Evolutionary conservation across 345 rosid genomes (phyloP).

Genomic region (Citrus maxima): DNA sequence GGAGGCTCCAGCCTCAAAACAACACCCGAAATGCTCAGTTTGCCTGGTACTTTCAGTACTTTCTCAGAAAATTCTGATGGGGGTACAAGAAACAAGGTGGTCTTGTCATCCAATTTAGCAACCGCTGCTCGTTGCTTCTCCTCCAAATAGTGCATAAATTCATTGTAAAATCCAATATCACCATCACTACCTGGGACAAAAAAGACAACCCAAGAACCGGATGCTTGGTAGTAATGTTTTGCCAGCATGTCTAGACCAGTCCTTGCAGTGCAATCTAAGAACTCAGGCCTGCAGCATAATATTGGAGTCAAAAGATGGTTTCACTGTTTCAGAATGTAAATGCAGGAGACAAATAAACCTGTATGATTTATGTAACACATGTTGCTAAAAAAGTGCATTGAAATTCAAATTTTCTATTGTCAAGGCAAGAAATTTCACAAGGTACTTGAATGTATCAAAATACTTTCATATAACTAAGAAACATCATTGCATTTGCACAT

Average conservation of each 20-base stretch:
- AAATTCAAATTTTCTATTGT: not conserved
- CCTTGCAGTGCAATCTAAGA: conserved; percentile 94
- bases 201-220: conserved; percentile 91
- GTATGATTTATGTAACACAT: not conserved
- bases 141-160: conserved; percentile 87
- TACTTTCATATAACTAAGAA: not conserved
- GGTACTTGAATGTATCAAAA: not conserved
- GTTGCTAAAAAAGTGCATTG: not conserved
- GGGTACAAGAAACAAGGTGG: conserved; percentile 92
- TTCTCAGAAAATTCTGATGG: conserved; percentile 94
- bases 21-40: conserved; percentile 92
- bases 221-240: conserved; percentile 91
- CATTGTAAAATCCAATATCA: conserved; percentile 80
- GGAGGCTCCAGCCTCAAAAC: conserved; percentile 63
- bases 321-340: not conserved
- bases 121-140: conserved; percentile 98
- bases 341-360: not conserved
- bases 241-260: conserved; percentile 94
- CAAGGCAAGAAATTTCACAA: not conserved
- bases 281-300: conserved; percentile 70
- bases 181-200: conserved; percentile 88
- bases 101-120: conserved; percentile 82
- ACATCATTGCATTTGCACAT: not conserved
- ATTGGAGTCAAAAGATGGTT: not conserved
- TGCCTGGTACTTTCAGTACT: conserved; percentile 89